phyloP scores from a whole-genome alignment of 2,329 filamentous ascomycete species.

The Lasiodiplodia hormozganensis region DNA sequence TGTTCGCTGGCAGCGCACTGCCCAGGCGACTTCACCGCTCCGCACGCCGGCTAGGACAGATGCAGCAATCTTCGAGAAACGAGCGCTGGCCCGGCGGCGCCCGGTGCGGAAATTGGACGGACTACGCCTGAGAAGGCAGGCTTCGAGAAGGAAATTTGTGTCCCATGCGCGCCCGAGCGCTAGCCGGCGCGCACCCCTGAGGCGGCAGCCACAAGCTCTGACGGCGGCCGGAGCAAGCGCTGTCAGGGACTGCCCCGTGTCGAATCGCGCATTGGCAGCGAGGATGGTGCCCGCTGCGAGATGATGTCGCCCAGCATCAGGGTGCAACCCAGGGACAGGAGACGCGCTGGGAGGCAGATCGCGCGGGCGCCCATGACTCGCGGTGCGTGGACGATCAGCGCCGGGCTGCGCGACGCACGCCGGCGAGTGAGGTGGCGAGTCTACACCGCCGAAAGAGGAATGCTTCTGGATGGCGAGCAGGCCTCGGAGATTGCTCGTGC shows the following conservation, averaged over 20 bases:
- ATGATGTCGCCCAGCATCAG: slow-evolving; percentile 27
- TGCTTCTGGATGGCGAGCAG: slow-evolving; percentile 18
- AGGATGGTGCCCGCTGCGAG: slow-evolving; percentile 23
- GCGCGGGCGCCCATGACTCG: slow-evolving; percentile 12
- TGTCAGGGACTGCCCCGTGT: slow-evolving; percentile 25
- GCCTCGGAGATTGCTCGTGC: slow-evolving; percentile 38
- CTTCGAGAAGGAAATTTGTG: slow-evolving; percentile 44
- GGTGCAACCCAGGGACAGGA: slow-evolving; percentile 13
- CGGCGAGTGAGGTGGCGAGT: slow-evolving; percentile 24
- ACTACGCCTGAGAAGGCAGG: slow-evolving; percentile 37
- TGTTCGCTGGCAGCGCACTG: slow-evolving; percentile 17
- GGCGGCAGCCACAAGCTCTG: slow-evolving; percentile 32
- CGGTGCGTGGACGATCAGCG: slow-evolving; percentile 9
- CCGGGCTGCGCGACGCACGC: slow-evolving; percentile 11
- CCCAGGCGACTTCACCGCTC: slow-evolving; percentile 21
- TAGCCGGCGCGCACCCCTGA: slow-evolving; percentile 39
- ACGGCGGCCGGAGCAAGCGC: slow-evolving; percentile 33
- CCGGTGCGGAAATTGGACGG: slow-evolving; percentile 41
- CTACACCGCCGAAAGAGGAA: slow-evolving; percentile 29
- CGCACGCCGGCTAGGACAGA: slow-evolving; percentile 31
- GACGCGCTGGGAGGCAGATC: slow-evolving; percentile 18
- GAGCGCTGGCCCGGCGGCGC: slow-evolving; percentile 37
- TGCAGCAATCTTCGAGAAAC: slow-evolving; percentile 49
- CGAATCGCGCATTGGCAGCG: slow-evolving; percentile 18
- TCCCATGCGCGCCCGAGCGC: slow-evolving; percentile 33